Evolutionary conservation across 73 alveolate genomes (phyloP).

Genomic region (Paramecium primaurelia): DNA sequence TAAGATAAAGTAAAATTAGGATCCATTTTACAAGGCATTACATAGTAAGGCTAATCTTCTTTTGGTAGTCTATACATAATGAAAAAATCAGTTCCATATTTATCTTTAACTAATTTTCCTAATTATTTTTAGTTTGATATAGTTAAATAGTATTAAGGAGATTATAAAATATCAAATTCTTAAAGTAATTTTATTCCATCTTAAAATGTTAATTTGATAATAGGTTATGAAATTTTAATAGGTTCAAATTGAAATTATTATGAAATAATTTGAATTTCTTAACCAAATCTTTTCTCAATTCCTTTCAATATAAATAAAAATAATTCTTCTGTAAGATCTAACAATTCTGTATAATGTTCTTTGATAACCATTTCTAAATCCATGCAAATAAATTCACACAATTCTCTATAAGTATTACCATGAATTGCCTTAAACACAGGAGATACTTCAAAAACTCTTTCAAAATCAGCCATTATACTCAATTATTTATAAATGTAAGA

Average conservation of each 20-base stretch:
- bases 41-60: slow-evolving; percentile 97
- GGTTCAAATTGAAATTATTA: slow-evolving; percentile 93
- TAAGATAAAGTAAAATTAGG: slow-evolving; percentile 92
- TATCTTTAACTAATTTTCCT: slow-evolving; percentile 91
- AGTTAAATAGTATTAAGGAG: slow-evolving; percentile 80
- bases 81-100: slow-evolving; percentile 95
- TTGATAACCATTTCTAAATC: slow-evolving; percentile 99
- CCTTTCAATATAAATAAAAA: slow-evolving; percentile 83
- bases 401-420: slow-evolving; percentile 93
- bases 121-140: slow-evolving; percentile 88
- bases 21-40: slow-evolving; percentile 97
- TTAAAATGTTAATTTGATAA: slow-evolving; percentile 80
- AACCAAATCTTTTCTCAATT: slow-evolving; percentile 76
- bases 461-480: slow-evolving; percentile 97
- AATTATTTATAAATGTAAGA: slow-evolving; percentile 99
- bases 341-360: slow-evolving; percentile 97
- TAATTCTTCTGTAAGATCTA: slow-evolving; percentile 87
- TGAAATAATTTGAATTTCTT: slow-evolving; percentile 81
- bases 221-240: slow-evolving; percentile 81
- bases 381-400: slow-evolving; percentile 99
- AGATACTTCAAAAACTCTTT: slow-evolving; percentile 98
- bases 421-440: slow-evolving; percentile 99
- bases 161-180: slow-evolving; percentile 82
- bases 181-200: slow-evolving; percentile 90
- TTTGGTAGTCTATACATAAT: slow-evolving; percentile 95